These are phyloP conservation scores for Naganishia sp. DNA, from an alignment of 1,284 basidiomycete genomes.

Conservation along the genomic window DNA sequence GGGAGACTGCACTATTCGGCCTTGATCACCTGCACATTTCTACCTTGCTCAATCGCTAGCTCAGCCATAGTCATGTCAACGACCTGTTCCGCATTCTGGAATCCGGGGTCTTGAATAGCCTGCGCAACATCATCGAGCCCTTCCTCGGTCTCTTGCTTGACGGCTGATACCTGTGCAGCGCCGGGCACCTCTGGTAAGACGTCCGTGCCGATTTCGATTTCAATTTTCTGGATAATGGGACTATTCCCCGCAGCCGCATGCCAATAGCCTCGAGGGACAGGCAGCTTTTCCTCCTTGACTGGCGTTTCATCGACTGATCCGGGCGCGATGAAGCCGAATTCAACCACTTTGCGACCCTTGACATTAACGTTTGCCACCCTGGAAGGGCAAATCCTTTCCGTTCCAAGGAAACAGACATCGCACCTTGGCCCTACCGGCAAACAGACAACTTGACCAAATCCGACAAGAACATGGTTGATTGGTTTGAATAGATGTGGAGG, in stretches of 20 bases:
- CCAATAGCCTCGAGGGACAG: constrained; percentile 40
- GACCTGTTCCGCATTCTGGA: constrained; percentile 11
- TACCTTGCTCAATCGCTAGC: constrained; percentile 4
- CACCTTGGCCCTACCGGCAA: constrained; percentile 80
- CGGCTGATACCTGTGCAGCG: not conserved
- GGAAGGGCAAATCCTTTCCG: constrained; percentile 53
- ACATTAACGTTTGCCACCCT: constrained; percentile 45
- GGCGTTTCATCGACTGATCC: not conserved
- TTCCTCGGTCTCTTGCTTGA: not conserved
- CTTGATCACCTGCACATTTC: constrained; percentile 15
- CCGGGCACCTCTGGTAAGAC: not conserved
- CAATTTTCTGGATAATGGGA: not conserved
- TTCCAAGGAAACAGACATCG: constrained; percentile 63
- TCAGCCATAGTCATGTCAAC: constrained; percentile 10
- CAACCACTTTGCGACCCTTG: constrained; percentile 48
- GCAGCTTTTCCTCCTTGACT: constrained; percentile 51
- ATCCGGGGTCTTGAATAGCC: constrained; percentile 5
- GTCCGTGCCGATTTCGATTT: constrained; percentile 11
- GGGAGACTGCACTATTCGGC: constrained; percentile 7
- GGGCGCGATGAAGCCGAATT: constrained; percentile 63
- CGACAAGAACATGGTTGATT: constrained; percentile 86
- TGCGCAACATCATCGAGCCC: constrained; percentile 1
- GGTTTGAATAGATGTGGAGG: constrained; percentile 74
- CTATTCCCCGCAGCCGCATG: not conserved
- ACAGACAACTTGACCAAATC: constrained; percentile 85